phyloP scores from a whole-genome alignment of 768 basidiomycete species.

The Sistotremastrum niveocremeum region DNA sequence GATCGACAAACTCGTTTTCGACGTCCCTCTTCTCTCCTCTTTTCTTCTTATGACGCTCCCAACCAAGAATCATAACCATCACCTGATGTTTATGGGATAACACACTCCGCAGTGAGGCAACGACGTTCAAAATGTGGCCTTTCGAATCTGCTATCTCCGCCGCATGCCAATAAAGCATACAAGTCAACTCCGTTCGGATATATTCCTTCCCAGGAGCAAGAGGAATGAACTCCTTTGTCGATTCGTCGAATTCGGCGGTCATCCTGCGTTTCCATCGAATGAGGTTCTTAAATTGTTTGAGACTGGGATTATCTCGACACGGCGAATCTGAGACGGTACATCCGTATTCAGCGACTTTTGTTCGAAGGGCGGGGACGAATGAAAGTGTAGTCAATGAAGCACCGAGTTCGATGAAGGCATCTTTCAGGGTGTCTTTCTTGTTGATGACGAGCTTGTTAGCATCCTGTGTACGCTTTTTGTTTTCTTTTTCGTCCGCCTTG shows the following conservation, averaged over 20 bases:
- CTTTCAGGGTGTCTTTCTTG: constrained; percentile 5
- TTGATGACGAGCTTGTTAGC: constrained; percentile 9
- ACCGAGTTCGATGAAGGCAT: constrained; percentile 7
- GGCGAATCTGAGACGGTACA: background rate
- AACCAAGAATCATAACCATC: constrained; percentile 5
- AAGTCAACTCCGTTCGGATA: constrained; percentile 6
- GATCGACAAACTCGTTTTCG: constrained; percentile 2
- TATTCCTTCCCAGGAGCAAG: constrained; percentile 2
- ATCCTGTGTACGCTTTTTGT: background rate
- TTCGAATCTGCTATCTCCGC: background rate
- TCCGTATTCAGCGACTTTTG: constrained; percentile 1
- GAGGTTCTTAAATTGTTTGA: background rate
- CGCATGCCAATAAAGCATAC: constrained; percentile 5
- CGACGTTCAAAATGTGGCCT: background rate
- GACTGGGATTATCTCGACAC: too few relatives aligned
- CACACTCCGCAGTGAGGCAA: constrained; percentile 1
- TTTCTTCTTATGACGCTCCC: background rate
- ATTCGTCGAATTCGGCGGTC: constrained; percentile 6
- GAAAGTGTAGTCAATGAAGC: constrained; percentile 1
- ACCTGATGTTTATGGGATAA: constrained; percentile 6
- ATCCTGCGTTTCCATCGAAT: constrained; percentile 9
- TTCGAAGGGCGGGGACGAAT: constrained; percentile 1
- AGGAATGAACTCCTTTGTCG: constrained; percentile 4
- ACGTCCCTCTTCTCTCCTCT: background rate
- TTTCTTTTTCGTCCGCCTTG: background rate